Percentiles rank a stretch among this genome's conserved stretches.
phyloP scores from a whole-genome alignment of 805 yeast genomes.

The Kuraishia borneana region DNA sequence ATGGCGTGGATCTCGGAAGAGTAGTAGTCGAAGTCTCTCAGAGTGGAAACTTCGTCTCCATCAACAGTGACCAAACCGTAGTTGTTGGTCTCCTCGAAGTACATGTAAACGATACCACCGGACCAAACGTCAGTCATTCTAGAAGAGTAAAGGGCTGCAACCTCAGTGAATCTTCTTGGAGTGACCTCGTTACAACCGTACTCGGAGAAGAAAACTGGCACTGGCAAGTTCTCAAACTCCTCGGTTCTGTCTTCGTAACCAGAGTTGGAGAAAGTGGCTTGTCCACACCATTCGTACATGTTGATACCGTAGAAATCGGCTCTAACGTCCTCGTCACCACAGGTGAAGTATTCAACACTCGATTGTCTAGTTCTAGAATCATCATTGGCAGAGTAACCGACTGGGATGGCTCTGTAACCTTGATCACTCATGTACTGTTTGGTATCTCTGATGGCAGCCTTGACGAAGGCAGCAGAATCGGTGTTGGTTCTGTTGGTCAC shows the following conservation, averaged over 20 bases:
- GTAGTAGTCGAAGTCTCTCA: conserved; percentile 54
- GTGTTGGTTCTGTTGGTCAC: conserved; percentile 57
- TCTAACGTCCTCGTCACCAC: conserved; percentile 52
- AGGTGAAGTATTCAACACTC: conserved; percentile 66
- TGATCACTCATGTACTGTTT: conserved; percentile 50
- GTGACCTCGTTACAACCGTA: conserved; percentile 64
- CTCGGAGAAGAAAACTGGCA: conserved; percentile 74
- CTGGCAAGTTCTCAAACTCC: conserved; percentile 51
- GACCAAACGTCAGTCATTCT: conserved; percentile 82
- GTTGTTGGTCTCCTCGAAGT: conserved; percentile 64
- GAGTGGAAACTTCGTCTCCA: conserved; percentile 39
- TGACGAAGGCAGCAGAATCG: conserved; percentile 70
- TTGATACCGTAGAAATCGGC: conserved; percentile 84
- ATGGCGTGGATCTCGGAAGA: conserved; percentile 44
- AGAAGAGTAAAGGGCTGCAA: conserved; percentile 47
- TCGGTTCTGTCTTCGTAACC: conserved; percentile 59
- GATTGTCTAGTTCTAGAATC: conserved; percentile 54
- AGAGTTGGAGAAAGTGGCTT: conserved; percentile 41
- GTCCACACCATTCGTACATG: conserved; percentile 87
- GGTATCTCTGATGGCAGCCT: conserved; percentile 74
- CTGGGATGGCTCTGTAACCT: conserved; percentile 61
- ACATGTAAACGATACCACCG: conserved; percentile 85
- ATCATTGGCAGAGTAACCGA: conserved; percentile 78
- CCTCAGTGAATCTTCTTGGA: conserved; percentile 70
- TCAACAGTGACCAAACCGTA: conserved; percentile 60